A percentile compares a stretch with the other conserved stretches of the same genome.
These are phyloP conservation scores for Boletus subparvulus DNA, from an alignment of 768 basidiomycete genomes.

Conservation along the genomic window DNA sequence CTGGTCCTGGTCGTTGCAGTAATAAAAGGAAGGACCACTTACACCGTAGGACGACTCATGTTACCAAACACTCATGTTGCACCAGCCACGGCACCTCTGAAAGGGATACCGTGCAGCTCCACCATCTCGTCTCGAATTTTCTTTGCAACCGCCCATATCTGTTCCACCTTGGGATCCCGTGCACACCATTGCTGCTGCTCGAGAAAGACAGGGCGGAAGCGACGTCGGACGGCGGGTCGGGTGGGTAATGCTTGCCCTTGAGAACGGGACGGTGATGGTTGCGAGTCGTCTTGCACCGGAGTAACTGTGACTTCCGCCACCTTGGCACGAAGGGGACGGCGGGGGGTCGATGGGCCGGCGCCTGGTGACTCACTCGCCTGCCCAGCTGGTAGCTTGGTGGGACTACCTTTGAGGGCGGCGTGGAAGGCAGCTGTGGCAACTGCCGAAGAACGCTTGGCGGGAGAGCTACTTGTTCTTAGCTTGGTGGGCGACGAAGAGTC, in stretches of 20 bases:
- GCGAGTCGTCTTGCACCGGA: slow-evolving; percentile 20
- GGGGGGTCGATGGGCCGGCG: slow-evolving; percentile 27
- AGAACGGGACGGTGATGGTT: slow-evolving; percentile 21
- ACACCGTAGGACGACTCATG: no score
- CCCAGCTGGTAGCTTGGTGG: background rate
- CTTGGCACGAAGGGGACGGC: slow-evolving; percentile 15
- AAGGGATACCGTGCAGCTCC: slow-evolving; percentile 15
- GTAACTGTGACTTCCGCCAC: background rate
- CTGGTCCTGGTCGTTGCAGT: no score
- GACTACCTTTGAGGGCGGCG: slow-evolving; percentile 13
- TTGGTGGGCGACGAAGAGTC: slow-evolving; percentile 19
- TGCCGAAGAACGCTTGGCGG: slow-evolving; percentile 1
- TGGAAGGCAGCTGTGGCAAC: slow-evolving; percentile 18
- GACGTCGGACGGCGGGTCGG: slow-evolving; percentile 28
- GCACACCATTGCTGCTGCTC: slow-evolving; percentile 50
- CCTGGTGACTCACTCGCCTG: background rate
- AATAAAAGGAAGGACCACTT: no score
- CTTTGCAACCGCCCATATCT: slow-evolving; percentile 25
- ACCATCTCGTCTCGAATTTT: slow-evolving; percentile 16
- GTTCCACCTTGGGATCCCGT: slow-evolving; percentile 38
- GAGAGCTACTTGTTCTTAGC: slow-evolving; percentile 12
- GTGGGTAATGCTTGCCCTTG: slow-evolving; percentile 13
- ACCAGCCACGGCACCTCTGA: background rate
- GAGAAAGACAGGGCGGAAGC: slow-evolving; percentile 50
- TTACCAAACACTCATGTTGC: background rate